phyloP scores from a whole-genome alignment of 1,284 basidiomycete genomes.

The Butyriboletus appendiculatus region DNA sequence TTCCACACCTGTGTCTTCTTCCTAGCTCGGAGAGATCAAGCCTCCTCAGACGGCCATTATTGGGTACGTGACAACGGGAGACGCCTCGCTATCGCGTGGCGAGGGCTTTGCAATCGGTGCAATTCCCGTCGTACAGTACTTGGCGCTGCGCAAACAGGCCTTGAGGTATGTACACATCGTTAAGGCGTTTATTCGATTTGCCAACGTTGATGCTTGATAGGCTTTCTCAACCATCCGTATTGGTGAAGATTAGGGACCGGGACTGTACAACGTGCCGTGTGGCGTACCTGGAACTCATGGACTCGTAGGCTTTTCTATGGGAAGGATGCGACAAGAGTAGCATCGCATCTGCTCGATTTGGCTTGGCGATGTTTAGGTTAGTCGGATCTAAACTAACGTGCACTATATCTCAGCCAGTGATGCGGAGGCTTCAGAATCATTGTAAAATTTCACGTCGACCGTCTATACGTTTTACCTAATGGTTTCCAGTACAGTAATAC shows the following conservation, averaged over 20 bases:
- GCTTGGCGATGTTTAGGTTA: no score
- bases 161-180: conserved; percentile 42
- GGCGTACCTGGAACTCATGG: conserved; percentile 42
- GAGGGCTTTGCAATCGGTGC: conserved; percentile 74
- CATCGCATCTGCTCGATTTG: neutral
- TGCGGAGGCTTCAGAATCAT: neutral
- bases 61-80: conserved; percentile 81
- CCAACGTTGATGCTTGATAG: conserved; percentile 9
- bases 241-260: conserved; percentile 52
- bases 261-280: conserved; percentile 46
- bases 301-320: conserved; percentile 14
- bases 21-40: conserved; percentile 47
- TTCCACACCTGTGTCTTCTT: neutral
- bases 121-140: conserved; percentile 55
- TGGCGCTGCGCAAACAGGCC: conserved; percentile 54
- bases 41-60: conserved; percentile 52
- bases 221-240: conserved; percentile 21
- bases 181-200: neutral
- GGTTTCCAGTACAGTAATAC: neutral
- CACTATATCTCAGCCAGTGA: neutral
- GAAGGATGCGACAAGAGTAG: neutral
- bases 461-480: neutral
- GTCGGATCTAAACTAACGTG: neutral
- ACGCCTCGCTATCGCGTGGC: conserved; percentile 76
- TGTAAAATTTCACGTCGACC: neutral